phyloP scores from a whole-genome alignment of 1,284 basidiomycete genomes.

The Exsudoporus floridanus region DNA sequence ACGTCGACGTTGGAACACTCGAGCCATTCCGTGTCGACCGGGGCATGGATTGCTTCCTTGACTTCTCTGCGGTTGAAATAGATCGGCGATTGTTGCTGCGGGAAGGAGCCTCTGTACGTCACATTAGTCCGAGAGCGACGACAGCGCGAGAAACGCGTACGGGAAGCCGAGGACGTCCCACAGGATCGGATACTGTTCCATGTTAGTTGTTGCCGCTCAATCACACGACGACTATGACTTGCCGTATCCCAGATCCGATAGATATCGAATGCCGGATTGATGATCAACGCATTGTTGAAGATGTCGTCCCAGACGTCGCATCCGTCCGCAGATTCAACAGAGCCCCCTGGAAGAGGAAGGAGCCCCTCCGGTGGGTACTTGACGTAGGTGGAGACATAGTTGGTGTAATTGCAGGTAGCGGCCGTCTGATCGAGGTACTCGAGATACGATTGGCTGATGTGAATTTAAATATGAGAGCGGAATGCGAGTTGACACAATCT shows the following conservation, averaged over 20 bases:
- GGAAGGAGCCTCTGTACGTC: slow-evolving; percentile 56
- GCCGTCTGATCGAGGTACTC: slow-evolving; percentile 54
- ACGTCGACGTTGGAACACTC: slow-evolving; percentile 63
- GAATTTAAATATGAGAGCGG: not conserved
- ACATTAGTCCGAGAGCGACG: not conserved
- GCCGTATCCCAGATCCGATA: slow-evolving; percentile 73
- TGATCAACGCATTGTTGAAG: slow-evolving; percentile 53
- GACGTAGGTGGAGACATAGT: slow-evolving; percentile 60
- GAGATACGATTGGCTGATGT: slow-evolving; percentile 60
- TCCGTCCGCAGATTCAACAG: slow-evolving; percentile 42
- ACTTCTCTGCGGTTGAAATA: slow-evolving; percentile 75
- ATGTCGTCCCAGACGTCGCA: slow-evolving; percentile 71
- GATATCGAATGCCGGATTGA: slow-evolving; percentile 76
- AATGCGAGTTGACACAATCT: not conserved
- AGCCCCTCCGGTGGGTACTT: slow-evolving; percentile 60
- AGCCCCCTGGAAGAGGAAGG: slow-evolving; percentile 59
- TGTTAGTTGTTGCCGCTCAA: not conserved
- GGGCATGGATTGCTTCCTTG: slow-evolving; percentile 72
- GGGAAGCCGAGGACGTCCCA: slow-evolving; percentile 81
- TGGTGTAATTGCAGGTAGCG: slow-evolving; percentile 57
- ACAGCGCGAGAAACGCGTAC: slow-evolving; percentile 36
- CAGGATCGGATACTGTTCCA: slow-evolving; percentile 48
- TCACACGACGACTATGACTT: slow-evolving; percentile 13
- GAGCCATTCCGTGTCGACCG: slow-evolving; percentile 56
- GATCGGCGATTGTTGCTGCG: slow-evolving; percentile 46